A percentile compares a stretch with the other conserved stretches of the same genome.
Evolutionary conservation across 495 filamentous ascomycete genomes (phyloP).

Genomic region (Hyaloscypha finlandica): DNA sequence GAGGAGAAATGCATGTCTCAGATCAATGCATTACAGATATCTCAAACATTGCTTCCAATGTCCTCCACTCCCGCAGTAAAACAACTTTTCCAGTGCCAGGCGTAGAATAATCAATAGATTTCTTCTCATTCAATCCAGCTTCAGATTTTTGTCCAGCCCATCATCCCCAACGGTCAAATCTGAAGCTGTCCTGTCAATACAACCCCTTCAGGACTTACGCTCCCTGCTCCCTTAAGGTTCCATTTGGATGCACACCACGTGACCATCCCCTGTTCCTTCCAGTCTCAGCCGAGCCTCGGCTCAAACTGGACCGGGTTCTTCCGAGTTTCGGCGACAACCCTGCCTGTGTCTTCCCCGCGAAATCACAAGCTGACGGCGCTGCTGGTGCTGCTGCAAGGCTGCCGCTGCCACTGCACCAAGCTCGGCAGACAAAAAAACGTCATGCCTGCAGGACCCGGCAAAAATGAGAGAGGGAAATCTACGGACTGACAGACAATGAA

Average conservation of each 20-base stretch:
- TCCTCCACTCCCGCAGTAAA: no score
- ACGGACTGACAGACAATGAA: background rate
- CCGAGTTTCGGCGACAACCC: background rate
- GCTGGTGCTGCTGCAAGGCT: background rate
- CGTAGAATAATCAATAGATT: no score
- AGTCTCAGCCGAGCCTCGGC: background rate
- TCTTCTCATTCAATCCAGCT: no score
- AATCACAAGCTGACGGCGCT: background rate
- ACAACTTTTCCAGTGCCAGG: no score
- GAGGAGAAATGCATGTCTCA: no score
- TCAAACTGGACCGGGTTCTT: background rate
- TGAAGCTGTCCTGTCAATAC: no score
- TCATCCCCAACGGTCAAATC: no score
- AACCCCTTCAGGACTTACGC: no score
- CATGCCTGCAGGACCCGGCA: background rate
- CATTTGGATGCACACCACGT: background rate
- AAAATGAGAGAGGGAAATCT: background rate
- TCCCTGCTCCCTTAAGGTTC: no score
- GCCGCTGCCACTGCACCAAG: background rate
- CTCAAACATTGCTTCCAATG: no score
- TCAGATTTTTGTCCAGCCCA: no score
- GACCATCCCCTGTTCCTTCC: background rate
- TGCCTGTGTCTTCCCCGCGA: background rate
- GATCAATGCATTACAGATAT: no score
- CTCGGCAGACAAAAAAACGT: constrained; percentile 2